Base-by-base conservation (phyloP, 192 early-diverging fungal species). In the Coemansia sp. region DNA sequence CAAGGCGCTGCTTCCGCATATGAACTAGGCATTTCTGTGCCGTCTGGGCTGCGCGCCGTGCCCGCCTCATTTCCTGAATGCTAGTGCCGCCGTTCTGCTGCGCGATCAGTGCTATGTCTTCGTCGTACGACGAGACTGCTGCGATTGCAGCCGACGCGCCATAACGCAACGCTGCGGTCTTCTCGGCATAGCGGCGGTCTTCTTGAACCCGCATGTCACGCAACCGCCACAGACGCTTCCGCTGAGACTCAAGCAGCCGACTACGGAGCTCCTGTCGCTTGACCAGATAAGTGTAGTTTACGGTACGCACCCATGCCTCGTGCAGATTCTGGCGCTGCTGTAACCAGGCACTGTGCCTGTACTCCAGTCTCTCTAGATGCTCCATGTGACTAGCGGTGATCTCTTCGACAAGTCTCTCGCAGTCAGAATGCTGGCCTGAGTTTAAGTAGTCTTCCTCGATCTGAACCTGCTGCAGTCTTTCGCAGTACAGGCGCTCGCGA, bases 191-290 rank as follows among this genome's bases (percentile, higher is more conserved):
- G 40, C 61, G 45, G 49, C 50, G 63, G 47, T 77, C 68, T 22
- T 71, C 68, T n/a, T 61, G 67, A 22, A 71, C 44, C 15, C 68
- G 73, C 53, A 43, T 33, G 34, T 77, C 73, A 23, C 73, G 67
- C 22, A 70, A 38, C 14, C 73, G 67, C 67, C 73, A 77, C 48
- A 69, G 47, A 17, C 64, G 58, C 57, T 48, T 66, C 53, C 45
- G 64, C 57, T 77, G 67, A 22, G 59, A 50, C 34, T 57, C 55
- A 9, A 67, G 30, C 60, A 77, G 33, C 12, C 73, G 64, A 18
- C 60, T 58, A 9, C 73, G 67, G 47, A 77, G 73, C 67, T 77
- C 67, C 55, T 77, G 73, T 27, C 73, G 68, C 67, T 66, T 67
- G 15, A 57, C 64, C 60, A 71, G 53, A 11, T 56, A 70, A 38